A percentile compares a stretch with the other conserved stretches of the same genome.
These are phyloP conservation scores for Zea mays DNA, from an alignment of 176 grass and related monocot genomes.

Conservation along the genomic window DNA sequence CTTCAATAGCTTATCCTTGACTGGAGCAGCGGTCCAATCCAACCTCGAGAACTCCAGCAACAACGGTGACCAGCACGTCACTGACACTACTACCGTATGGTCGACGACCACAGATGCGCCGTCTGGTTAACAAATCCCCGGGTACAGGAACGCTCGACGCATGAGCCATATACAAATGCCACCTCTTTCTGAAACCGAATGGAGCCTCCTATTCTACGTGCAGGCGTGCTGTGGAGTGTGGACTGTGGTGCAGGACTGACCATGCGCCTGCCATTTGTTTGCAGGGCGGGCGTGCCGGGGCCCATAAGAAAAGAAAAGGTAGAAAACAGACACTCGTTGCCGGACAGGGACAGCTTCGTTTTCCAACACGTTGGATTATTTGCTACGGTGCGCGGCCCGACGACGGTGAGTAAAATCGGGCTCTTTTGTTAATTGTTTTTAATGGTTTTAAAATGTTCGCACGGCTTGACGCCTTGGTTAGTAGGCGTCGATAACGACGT, in stretches of 20 bases:
- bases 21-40: background rate
- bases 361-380: background rate
- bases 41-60: constrained; percentile 11
- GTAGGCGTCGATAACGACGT: constrained; percentile 4
- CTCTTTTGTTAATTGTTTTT: background rate
- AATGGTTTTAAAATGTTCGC: too few relatives aligned
- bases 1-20: background rate
- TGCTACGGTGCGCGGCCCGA: constrained; percentile 14
- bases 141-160: background rate
- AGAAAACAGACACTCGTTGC: background rate
- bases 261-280: constrained; percentile 20
- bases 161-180: background rate
- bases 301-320: background rate
- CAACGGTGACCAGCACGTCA: background rate
- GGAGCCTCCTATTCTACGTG: background rate
- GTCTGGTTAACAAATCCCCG: background rate
- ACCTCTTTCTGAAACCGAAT: background rate
- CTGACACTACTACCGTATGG: too few relatives aligned
- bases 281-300: background rate
- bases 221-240: background rate
- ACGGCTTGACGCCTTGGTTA: constrained; percentile 12
- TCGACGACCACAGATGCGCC: too few relatives aligned
- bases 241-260: background rate
- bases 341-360: background rate
- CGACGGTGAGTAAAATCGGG: background rate